A percentile compares a stretch with the other conserved stretches of the same genome.
These are phyloP conservation scores for Oxalis stricta DNA, from an alignment of 441 rosid species.

Conservation along the genomic window DNA sequence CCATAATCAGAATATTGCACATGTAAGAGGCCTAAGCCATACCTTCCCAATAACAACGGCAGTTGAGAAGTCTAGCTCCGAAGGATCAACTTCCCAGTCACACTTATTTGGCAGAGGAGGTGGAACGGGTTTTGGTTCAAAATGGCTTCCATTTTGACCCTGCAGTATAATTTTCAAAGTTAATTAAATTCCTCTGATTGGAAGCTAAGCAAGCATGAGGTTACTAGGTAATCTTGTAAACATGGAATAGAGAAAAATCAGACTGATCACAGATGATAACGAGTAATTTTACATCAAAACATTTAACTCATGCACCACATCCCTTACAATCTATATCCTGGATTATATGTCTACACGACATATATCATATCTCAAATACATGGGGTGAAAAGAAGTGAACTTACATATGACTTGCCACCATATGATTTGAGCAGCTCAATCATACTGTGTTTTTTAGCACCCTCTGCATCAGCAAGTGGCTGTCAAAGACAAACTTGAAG, in stretches of 20 bases:
- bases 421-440: constrained; percentile 58
- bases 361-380: background rate
- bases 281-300: too few relatives aligned
- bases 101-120: constrained; percentile 94
- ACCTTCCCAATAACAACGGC: constrained; percentile 80
- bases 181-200: too few relatives aligned
- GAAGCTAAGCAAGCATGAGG: too few relatives aligned
- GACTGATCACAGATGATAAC: too few relatives aligned
- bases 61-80: constrained; percentile 82
- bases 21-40: too few relatives aligned
- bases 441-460: constrained; percentile 76
- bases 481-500: constrained; percentile 14
- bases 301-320: too few relatives aligned
- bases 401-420: constrained; percentile 84
- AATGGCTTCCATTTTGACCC: constrained; percentile 98
- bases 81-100: constrained; percentile 98
- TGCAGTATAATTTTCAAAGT: constrained; percentile 18
- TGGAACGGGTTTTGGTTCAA: constrained; percentile 85
- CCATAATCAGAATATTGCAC: too few relatives aligned
- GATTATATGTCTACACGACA: background rate
- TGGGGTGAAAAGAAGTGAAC: constrained; percentile 13
- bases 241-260: background rate
- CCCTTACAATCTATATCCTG: too few relatives aligned
- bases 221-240: background rate
- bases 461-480: constrained; percentile 99